Base-by-base conservation (phyloP, 2,329 filamentous ascomycete genomes). In the Penicillium sp. region DNA sequence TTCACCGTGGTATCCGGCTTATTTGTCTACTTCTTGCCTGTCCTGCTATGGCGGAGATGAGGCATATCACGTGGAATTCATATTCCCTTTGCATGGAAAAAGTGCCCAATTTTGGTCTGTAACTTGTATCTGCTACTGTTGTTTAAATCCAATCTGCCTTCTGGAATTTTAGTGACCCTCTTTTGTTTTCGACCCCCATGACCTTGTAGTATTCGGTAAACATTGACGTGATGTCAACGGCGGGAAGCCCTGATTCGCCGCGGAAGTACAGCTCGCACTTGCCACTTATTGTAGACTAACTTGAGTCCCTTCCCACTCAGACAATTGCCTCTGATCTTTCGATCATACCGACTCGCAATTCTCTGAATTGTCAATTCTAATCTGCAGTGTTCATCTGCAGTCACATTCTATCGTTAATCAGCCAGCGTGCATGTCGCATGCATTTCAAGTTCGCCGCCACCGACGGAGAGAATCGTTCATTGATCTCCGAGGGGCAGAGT, bases 1-100 rank as follows among this genome's bases (percentile, higher is more conserved):
- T 70, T 70, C 64, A 53, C 67, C 70, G 65, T 71, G 74, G 75
- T 76, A 76, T 76, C 74, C 71, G 69, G 71, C 69, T 74, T 75
- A 71, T 73, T 71, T 70, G 59, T 63, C 68, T 68, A 68, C 65
- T 72, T 65, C 65, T 64, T 69, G 66, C 65, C 66, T 68, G 59
- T 65, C 65, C 62, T 60, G 64, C 70, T 68, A 59, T 63, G 68
- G 70, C 40, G 28, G 52, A 37, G 66, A 72, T 71, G 70, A 73
- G 71, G 73, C 74, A 37, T 71, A 76, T 74, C 68, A 68, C 68
- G 63, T 65, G 66, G 62, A 65, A 64, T 64, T 62, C 60, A 56
- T 63, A 56, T 33, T 48, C 55, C 58, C 55, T 54, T 58, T 65
- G 61, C 59, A 69, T 66, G 61, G 52, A 66, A 68, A 68, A 69